Percentiles rank a stretch among this genome's conserved stretches.
Evolutionary conservation across 108 stramenopile species (phyloP).

Genomic region (Fistulifera pelliculosa): DNA sequence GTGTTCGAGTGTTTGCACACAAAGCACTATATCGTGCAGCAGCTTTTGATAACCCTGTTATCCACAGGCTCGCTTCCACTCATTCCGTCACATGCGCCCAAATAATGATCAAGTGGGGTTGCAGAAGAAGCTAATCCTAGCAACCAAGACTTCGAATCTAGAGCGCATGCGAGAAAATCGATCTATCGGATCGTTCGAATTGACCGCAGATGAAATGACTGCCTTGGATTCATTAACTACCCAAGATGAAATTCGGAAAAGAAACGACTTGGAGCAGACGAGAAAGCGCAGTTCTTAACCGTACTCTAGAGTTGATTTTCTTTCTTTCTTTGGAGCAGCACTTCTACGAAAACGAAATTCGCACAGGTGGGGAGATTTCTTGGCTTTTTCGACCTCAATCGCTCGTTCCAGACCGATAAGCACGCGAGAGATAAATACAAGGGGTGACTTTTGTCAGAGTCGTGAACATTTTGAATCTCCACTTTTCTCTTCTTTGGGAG

Average conservation of each 20-base stretch:
- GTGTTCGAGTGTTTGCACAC: constrained; percentile 46
- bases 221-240: constrained; percentile 56
- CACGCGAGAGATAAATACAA: constrained; percentile 42
- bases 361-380: constrained; percentile 53
- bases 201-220: constrained; percentile 61
- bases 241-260: constrained; percentile 15
- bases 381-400: constrained; percentile 36
- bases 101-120: constrained; percentile 81
- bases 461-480: neutral
- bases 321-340: no score
- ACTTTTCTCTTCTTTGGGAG: neutral
- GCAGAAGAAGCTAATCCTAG: constrained; percentile 62
- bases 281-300: constrained; percentile 15
- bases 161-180: constrained; percentile 74
- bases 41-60: constrained; percentile 35
- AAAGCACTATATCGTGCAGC: constrained; percentile 54
- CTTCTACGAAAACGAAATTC: constrained; percentile 43
- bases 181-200: constrained; percentile 40
- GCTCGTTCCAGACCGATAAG: constrained; percentile 36
- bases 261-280: constrained; percentile 25
- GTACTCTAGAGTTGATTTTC: neutral
- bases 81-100: constrained; percentile 70
- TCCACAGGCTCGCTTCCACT: constrained; percentile 41
- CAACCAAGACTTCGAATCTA: constrained; percentile 57
- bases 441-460: neutral